Evolutionary conservation across 2,329 filamentous ascomycete species (phyloP).

Genomic region (Xylaria multiplex): DNA sequence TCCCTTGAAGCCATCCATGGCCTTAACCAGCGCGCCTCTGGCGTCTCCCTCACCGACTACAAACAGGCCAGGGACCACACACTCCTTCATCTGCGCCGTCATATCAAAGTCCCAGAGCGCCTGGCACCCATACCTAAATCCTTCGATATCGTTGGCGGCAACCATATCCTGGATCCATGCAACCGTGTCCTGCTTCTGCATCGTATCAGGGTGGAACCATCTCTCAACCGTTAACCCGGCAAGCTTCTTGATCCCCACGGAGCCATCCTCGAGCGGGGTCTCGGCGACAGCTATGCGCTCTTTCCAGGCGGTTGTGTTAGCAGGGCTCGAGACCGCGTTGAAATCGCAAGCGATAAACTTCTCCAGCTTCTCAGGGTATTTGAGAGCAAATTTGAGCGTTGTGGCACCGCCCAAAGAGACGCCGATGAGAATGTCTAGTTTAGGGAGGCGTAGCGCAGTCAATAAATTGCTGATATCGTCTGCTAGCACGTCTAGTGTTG

Average conservation of each 20-base stretch:
- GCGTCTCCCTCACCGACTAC: constrained; percentile 80
- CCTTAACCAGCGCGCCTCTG: constrained; percentile 74
- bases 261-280: constrained; percentile 57
- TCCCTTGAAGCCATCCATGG: constrained; percentile 79
- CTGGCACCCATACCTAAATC: constrained; percentile 74
- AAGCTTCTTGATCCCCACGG: constrained; percentile 70
- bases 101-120: constrained; percentile 79
- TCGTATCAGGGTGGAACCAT: constrained; percentile 76
- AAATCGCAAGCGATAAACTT: constrained; percentile 90
- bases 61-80: constrained; percentile 70
- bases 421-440: constrained; percentile 74
- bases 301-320: constrained; percentile 82
- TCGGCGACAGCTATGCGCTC: constrained; percentile 78
- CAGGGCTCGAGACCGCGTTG: constrained; percentile 75
- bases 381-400: constrained; percentile 77
- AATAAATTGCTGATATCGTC: constrained; percentile 74
- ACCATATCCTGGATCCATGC: constrained; percentile 75
- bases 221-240: constrained; percentile 76
- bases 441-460: constrained; percentile 73
- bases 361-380: constrained; percentile 80
- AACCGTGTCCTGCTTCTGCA: constrained; percentile 58
- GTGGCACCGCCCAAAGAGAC: constrained; percentile 87
- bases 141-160: constrained; percentile 72
- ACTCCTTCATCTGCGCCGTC: constrained; percentile 62
- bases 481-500: constrained; percentile 72